These are phyloP conservation scores for Taphrina wiesneri DNA, from an alignment of 1,139 yeast species.

Conservation along the genomic window DNA sequence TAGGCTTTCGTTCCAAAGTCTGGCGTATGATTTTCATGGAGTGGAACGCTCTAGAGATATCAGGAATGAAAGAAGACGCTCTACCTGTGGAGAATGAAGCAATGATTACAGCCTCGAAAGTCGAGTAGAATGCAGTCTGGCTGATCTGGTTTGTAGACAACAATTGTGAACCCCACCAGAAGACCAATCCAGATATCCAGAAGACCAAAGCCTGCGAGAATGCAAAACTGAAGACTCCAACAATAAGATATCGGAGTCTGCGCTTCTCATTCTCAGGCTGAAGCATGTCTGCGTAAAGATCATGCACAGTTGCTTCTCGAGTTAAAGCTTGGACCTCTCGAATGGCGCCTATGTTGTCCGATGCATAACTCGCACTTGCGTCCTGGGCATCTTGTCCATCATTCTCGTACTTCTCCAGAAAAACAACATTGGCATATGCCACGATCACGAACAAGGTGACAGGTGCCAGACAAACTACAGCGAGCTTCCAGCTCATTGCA, in stretches of 20 bases:
- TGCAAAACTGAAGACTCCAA: constrained; percentile 49
- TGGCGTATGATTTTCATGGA: constrained; percentile 56
- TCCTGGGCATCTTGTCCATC: constrained; percentile 50
- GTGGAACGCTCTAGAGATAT: constrained; percentile 59
- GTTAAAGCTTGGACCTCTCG: constrained; percentile 58
- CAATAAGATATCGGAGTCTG: constrained; percentile 54
- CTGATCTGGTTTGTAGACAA: constrained; percentile 38
- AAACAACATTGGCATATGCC: constrained; percentile 78
- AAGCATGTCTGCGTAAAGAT: constrained; percentile 55
- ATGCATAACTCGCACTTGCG: constrained; percentile 54
- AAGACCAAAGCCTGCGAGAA: constrained; percentile 42
- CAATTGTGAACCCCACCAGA: constrained; percentile 43
- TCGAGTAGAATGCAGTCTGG: constrained; percentile 38
- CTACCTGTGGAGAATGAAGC: constrained; percentile 49
- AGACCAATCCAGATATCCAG: constrained; percentile 42
- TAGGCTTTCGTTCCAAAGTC: constrained; percentile 53
- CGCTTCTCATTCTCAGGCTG: constrained; percentile 52
- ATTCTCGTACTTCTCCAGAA: constrained; percentile 68
- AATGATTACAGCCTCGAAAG: constrained; percentile 48
- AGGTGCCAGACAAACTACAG: constrained; percentile 56
- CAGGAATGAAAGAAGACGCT: constrained; percentile 55
- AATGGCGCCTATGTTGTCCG: constrained; percentile 53
- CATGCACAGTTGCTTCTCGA: constrained; percentile 56
- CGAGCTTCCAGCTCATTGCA: constrained; percentile 66
- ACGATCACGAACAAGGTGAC: constrained; percentile 67